Conservation (phyloP, 192 early-diverging fungal genomes). For the Neocallimastix lanati region DNA sequence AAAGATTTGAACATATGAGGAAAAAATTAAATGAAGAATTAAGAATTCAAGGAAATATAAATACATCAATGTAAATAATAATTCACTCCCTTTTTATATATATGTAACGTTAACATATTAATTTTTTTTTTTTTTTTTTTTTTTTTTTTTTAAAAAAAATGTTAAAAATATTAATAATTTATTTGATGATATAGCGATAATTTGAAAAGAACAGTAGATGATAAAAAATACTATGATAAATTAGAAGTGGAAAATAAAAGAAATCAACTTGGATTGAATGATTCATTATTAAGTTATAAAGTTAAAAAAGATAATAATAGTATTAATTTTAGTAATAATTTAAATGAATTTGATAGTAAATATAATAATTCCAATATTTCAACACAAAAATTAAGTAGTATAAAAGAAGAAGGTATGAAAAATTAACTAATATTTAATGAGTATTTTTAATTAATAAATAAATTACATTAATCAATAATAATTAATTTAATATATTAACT, state of each 20-base stretch:
- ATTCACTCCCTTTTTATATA: too few species aligned
- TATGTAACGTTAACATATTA: too few species aligned
- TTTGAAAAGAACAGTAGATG: background rate
- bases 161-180: too few species aligned
- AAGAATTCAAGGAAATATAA: slow-evolving; percentile 13
- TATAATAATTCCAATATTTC: background rate
- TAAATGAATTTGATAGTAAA: background rate
- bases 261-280: background rate
- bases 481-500: too few species aligned
- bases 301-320: background rate
- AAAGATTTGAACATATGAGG: slow-evolving; percentile 16
- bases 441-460: too few species aligned
- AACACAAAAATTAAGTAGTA: slow-evolving; percentile 5
- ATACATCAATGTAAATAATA: slow-evolving; percentile 5
- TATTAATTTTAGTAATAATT: too few species aligned
- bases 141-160: too few species aligned
- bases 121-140: too few species aligned
- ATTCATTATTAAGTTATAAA: background rate
- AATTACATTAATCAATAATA: too few species aligned
- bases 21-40: slow-evolving; percentile 17
- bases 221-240: background rate
- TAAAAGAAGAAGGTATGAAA: too few species aligned
- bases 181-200: background rate
- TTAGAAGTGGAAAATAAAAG: background rate
- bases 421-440: too few species aligned